Conservation (phyloP, 163 green algal genomes). For the Volvox carteri region DNA sequence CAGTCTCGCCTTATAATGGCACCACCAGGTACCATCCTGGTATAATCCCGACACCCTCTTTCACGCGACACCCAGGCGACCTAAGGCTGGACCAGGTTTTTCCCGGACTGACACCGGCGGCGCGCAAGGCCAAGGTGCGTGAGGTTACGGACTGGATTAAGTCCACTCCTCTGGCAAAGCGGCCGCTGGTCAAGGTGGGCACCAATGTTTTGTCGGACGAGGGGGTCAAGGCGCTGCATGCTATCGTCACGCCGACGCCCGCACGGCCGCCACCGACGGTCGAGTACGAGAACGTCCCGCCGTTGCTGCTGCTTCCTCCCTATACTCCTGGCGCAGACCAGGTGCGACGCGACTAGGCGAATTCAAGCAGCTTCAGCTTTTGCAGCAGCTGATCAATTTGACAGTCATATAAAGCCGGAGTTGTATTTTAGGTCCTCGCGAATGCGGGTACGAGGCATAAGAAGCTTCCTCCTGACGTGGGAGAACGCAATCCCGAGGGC, state of each 20-base stretch:
- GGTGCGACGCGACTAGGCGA: no score
- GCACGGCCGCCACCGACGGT: constrained; percentile 40
- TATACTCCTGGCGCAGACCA: constrained; percentile 64
- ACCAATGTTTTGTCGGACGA: constrained; percentile 79
- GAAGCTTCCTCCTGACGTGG: no score
- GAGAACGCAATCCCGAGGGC: no score
- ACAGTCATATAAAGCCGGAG: no score
- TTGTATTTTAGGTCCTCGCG: no score
- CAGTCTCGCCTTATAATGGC: no score
- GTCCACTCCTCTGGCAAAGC: constrained; percentile 73
- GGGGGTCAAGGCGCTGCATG: constrained; percentile 79
- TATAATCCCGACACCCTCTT: no score
- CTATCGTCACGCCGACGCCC: constrained; percentile 33
- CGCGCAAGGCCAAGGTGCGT: constrained; percentile 43
- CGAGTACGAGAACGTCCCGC: constrained; percentile 84
- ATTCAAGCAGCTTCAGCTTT: no score
- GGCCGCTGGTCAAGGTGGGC: constrained; percentile 83
- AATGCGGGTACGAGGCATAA: no score
- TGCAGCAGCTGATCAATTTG: no score
- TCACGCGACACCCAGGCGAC: no score
- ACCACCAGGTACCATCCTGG: no score
- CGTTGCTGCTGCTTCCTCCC: constrained; percentile 84
- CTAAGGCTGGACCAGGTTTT: constrained; percentile 34
- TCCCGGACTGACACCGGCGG: neutral
- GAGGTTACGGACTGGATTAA: constrained; percentile 60